Evolutionary conservation across 306 rosid species (phyloP), one percentile per base, ranked within the genome.

Genomic region (Heteromeles arbutifolia): DNA sequence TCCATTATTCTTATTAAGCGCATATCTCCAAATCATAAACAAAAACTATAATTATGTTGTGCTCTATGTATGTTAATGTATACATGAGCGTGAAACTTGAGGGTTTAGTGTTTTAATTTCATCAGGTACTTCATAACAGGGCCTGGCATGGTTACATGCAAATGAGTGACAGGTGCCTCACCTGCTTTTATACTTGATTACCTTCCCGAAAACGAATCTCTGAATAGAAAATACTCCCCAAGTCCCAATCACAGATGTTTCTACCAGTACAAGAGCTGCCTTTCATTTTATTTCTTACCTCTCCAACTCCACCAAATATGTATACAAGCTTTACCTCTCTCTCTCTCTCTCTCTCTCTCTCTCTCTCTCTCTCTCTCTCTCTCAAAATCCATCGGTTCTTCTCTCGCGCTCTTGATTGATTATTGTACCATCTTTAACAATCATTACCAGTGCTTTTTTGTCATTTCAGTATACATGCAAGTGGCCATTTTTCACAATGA

Each of bases 381-480:
- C 48, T 31, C 67, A 44, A 65, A 77, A 84, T 85, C 89, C 77
- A 70, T 82, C 69, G 65, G 66, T 75, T 64, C 83, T 84, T 84
- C 76, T 70, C 78, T 78, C 73, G 53, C 70, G 79, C 52, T 68
- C 65, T 75, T 83, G 78, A 80, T 84, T 64, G 70, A 81, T 77
- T 75, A 37, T 66, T 88, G 91, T 80, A 80, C 73, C 82, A 63
- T 74, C 92, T 84, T 88, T 85, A 84, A 62, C 89, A 80, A 82
- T 78, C 89, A 87, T 44, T 53, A 74, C 83, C 68, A 72, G 82
- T 71, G 83, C 81, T 48, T 69, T 85, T 70, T 74, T 86, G 65
- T 78, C 81, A 37, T 37, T 37, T 37, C 41, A 37, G 41, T 37
- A 37, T 7, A 37, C 7, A 37, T 37, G 1, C 9, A 37, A 7